A percentile compares a stretch with the other conserved stretches of the same genome.
Conservation (phyloP, 2,329 filamentous ascomycete genomes). For the Dactylellina haptotyla region DNA sequence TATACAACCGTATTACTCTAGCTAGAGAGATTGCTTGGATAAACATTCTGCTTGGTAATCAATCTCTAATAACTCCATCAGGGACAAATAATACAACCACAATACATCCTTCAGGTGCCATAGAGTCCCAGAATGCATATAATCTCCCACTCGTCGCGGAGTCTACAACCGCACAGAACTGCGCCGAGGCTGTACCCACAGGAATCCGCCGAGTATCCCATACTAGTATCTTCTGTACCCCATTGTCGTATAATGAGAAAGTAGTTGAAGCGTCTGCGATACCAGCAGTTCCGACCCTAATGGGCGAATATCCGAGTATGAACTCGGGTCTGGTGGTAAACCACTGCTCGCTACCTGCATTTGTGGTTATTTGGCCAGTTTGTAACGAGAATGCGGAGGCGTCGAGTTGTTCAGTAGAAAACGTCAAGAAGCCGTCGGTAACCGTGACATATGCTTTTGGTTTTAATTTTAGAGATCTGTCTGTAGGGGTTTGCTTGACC, state of each 20-base stretch:
- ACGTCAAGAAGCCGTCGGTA: no score
- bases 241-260: conserved; percentile 10
- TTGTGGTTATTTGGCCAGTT: neutral
- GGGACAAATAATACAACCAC: conserved; percentile 7
- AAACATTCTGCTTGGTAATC: no score
- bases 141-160: neutral
- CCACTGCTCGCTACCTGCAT: neutral
- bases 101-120: conserved; percentile 11
- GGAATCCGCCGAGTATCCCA: conserved; percentile 12
- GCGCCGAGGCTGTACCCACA: conserved; percentile 7
- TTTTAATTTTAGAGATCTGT: no score
- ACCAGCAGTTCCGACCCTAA: neutral
- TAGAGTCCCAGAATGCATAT: conserved; percentile 15
- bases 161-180: conserved; percentile 9
- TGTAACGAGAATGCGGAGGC: conserved; percentile 2
- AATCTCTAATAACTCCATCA: neutral
- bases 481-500: no score
- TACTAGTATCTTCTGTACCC: conserved; percentile 4
- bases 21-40: no score
- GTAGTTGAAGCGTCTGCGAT: neutral
- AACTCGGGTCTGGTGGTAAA: neutral
- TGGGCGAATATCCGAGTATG: neutral
- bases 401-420: no score
- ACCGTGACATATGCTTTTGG: no score
- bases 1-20: no score